These are phyloP conservation scores for Sapria himalayana DNA, from an alignment of 345 rosid species.

Conservation along the genomic window DNA sequence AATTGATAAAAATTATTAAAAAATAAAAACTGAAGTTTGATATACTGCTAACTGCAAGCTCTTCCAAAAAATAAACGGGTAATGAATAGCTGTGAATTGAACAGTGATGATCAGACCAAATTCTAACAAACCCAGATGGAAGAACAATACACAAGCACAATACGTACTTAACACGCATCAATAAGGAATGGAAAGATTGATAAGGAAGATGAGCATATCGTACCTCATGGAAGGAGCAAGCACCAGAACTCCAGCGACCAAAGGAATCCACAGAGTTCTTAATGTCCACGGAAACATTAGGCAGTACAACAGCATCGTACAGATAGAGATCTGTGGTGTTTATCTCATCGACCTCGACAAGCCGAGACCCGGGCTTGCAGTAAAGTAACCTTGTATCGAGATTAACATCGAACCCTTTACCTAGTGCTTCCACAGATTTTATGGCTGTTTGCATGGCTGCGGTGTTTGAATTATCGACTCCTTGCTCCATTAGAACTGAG, in stretches of 20 bases:
- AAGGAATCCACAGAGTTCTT: slow-evolving; percentile 12
- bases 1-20: too few relatives aligned
- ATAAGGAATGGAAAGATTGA: too few relatives aligned
- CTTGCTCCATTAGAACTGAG: too few relatives aligned
- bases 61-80: too few relatives aligned
- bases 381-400: slow-evolving; percentile 51
- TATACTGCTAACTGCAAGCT: too few relatives aligned
- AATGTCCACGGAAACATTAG: slow-evolving; percentile 39
- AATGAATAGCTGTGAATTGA: too few relatives aligned
- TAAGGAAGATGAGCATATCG: too few relatives aligned
- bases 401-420: slow-evolving; percentile 59
- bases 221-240: slow-evolving; percentile 32
- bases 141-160: too few relatives aligned
- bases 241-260: slow-evolving; percentile 33
- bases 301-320: slow-evolving; percentile 17
- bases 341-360: slow-evolving; percentile 40
- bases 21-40: too few relatives aligned
- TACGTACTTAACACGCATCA: too few relatives aligned
- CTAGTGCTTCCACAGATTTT: slow-evolving; percentile 43
- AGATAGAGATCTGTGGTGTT: slow-evolving; percentile 25
- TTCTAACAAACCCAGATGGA: too few relatives aligned
- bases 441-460: slow-evolving; percentile 35
- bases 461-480: slow-evolving; percentile 9
- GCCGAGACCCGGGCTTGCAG: slow-evolving; percentile 34
- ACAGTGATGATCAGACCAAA: too few relatives aligned